These are phyloP conservation scores for Phaeosphaeria sp. DNA, from an alignment of 2,329 filamentous ascomycete genomes.

Conservation along the genomic window DNA sequence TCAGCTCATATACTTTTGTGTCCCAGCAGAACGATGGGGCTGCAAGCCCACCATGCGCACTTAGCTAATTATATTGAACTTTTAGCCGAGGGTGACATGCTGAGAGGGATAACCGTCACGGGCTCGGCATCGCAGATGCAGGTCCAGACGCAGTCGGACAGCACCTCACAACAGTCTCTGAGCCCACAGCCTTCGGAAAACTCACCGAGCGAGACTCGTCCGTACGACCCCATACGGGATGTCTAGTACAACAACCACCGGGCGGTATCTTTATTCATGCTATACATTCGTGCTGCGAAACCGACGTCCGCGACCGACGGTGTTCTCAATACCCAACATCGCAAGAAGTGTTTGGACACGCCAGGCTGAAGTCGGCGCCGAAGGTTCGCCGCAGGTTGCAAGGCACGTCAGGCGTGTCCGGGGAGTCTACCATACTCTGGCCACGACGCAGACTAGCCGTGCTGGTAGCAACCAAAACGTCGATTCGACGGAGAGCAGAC, in stretches of 20 bases:
- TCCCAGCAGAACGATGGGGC: conserved; percentile 22
- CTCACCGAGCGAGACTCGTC: conserved; percentile 43
- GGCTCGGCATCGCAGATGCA: conserved; percentile 38
- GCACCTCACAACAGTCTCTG: conserved; percentile 35
- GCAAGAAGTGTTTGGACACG: conserved; percentile 10
- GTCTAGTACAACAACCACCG: conserved; percentile 32
- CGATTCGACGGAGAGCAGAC: conserved; percentile 12
- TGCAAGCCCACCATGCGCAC: conserved; percentile 25
- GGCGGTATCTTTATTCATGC: conserved; percentile 27
- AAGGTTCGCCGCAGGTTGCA: conserved; percentile 2
- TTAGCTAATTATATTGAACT: conserved; percentile 38
- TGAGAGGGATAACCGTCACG: conserved; percentile 37
- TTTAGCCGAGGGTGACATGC: conserved; percentile 48
- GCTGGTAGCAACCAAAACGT: conserved; percentile 7
- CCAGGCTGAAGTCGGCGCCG: conserved; percentile 6
- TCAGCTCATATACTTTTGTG: conserved; percentile 24
- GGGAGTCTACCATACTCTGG: conserved; percentile 5
- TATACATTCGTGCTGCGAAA: conserved; percentile 17
- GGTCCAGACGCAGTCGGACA: conserved; percentile 34
- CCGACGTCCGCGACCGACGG: conserved; percentile 17
- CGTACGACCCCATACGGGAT: conserved; percentile 47
- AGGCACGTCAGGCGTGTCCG: conserved; percentile 6
- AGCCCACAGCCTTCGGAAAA: conserved; percentile 40
- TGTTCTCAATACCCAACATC: conserved; percentile 28
- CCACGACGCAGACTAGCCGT: neutral